Percentiles rank a stretch among this genome's conserved stretches.
These are phyloP conservation scores for Chaetomium globosum DNA, from an alignment of 2,329 filamentous ascomycete genomes.

Conservation along the genomic window DNA sequence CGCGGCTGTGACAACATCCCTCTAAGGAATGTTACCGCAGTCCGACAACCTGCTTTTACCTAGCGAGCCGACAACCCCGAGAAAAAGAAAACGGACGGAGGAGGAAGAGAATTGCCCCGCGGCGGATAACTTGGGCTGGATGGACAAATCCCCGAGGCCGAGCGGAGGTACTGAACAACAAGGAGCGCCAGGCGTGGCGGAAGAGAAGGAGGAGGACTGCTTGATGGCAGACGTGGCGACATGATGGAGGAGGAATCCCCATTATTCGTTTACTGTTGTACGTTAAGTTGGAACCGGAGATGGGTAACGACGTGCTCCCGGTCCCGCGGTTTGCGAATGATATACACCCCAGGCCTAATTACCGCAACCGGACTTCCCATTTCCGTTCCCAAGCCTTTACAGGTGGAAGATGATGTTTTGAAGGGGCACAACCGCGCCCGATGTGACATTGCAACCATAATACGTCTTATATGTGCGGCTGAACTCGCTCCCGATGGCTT, in stretches of 20 bases:
- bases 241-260: background rate
- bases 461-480: background rate
- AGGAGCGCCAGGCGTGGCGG: background rate
- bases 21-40: background rate
- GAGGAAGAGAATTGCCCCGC: slow-evolving; percentile 20
- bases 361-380: background rate
- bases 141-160: slow-evolving; percentile 2
- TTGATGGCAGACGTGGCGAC: background rate
- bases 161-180: background rate
- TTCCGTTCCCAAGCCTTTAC: background rate
- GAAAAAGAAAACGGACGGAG: slow-evolving; percentile 28
- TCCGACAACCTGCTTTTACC: background rate
- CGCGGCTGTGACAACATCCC: slow-evolving; percentile 30
- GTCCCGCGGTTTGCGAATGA: slow-evolving; percentile 4
- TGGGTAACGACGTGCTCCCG: background rate
- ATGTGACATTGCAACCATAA: background rate
- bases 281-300: slow-evolving; percentile 7
- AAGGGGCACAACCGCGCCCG: background rate
- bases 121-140: slow-evolving; percentile 9
- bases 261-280: background rate
- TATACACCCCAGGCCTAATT: slow-evolving; percentile 5
- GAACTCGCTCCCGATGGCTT: no score
- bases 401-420: background rate
- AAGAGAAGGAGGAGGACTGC: slow-evolving; percentile 3
- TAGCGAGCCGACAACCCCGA: slow-evolving; percentile 18